These are phyloP conservation scores for Symbiodinium pilosum DNA, from an alignment of 73 alveolate genomes.

Conservation along the genomic window DNA sequence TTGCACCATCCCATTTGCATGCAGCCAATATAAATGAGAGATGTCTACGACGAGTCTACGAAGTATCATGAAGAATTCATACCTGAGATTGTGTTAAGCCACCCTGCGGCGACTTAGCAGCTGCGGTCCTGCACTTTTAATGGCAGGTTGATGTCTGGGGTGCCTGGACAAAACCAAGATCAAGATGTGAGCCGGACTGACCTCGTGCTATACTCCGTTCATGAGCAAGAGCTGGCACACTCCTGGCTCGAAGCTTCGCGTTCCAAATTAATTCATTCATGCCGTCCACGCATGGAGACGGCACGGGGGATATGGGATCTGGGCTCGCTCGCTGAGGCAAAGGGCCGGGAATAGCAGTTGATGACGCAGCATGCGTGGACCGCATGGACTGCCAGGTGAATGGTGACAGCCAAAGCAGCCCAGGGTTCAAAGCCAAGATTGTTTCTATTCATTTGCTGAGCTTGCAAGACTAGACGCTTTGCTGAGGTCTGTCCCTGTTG, in stretches of 20 bases:
- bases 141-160: not conserved
- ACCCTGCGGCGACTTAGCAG: not conserved
- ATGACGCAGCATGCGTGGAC: not conserved
- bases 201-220: no score
- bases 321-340: not conserved
- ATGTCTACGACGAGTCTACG: no score
- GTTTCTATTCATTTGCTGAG: no score
- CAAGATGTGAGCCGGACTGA: no score
- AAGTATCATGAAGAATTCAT: no score
- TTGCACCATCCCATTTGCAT: no score
- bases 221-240: no score
- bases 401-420: conserved; percentile 16
- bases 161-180: no score
- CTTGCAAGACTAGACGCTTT: no score
- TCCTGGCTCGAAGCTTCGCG: not conserved
- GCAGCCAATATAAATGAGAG: no score
- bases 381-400: not conserved
- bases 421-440: not conserved
- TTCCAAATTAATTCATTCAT: not conserved
- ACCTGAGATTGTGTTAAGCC: no score
- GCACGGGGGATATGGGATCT: conserved; percentile 16
- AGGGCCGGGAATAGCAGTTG: no score
- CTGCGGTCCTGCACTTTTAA: not conserved
- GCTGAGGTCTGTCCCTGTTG: not conserved
- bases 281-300: conserved; percentile 25